Base-by-base conservation (phyloP, 208 protist species). In the Trypanosoma congolense region DNA sequence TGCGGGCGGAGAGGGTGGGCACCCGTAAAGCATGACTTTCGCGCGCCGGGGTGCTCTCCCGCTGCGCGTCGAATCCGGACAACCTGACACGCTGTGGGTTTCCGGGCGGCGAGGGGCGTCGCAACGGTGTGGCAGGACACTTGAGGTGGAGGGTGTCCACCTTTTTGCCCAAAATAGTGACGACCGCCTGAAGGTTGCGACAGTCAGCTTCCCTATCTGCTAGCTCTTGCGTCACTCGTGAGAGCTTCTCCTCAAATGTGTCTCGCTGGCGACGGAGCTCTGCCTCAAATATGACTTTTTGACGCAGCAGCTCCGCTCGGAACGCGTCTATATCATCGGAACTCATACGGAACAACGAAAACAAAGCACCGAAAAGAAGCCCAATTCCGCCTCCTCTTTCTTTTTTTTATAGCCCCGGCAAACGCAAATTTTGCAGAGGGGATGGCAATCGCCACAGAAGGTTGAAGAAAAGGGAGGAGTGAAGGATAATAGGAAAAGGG, bases 221-320 rank as follows among this genome's bases (percentile, higher is more conserved):
- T 1, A 95, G 67, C 61, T 90, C 83, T 45, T 87, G 65, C 9
- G 79, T 33, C 38, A 91, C 56, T 18, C 51, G 22, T 3, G 66
- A 36, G 1, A 93, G 48, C 8, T 74, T 78, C 65, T 87, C 79
- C 25, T 92, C 85, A 54, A 90, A 91, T 21, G 44, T 42, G 29
- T 95, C 83, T 21, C 85, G 70, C 54, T 92, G 84, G 16, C 88
- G 80, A 1, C 78, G 78, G 25, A 95, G 70, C 63, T 95, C 84
- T 8, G 78, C 78, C 47, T 91, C 85, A 40, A 95, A 92, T 24
- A 92, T 89, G 28, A 93, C 82, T 45, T 90, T 90, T 56, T 95
- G 88, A 6, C 88, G 73, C 9, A 95, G 77, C 44, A 95, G 70
- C 66, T 95, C 84, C 3, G 82, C 77, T 18, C 85, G 80, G 24